Evolutionary conservation across 306 rosid species (phyloP).

Genomic region (Cicer cuneatum): DNA sequence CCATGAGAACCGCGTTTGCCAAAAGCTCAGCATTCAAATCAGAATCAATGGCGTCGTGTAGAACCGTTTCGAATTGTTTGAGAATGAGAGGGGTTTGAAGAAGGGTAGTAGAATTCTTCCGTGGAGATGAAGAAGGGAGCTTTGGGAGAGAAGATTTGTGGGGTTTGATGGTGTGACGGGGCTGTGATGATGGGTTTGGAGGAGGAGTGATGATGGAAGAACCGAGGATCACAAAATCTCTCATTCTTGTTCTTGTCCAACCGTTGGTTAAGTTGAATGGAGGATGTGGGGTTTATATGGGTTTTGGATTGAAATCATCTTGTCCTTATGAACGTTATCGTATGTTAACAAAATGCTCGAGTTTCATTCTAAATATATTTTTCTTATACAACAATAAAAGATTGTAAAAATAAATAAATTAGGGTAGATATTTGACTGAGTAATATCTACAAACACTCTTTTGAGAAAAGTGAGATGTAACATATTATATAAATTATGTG

Average conservation of each 20-base stretch:
- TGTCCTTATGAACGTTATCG: slow-evolving; percentile 1
- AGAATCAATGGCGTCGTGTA: slow-evolving; percentile 55
- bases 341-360: not conserved
- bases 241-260: slow-evolving; percentile 57
- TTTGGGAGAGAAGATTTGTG: slow-evolving; percentile 51
- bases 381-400: too few species aligned
- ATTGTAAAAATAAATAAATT: too few species aligned
- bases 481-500: too few species aligned
- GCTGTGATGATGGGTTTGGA: slow-evolving; percentile 44
- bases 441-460: too few species aligned
- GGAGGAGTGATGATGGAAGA: slow-evolving; percentile 64
- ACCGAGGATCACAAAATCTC: slow-evolving; percentile 67
- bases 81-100: slow-evolving; percentile 46
- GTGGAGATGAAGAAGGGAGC: slow-evolving; percentile 49
- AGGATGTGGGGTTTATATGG: slow-evolving; percentile 25
- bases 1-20: slow-evolving; percentile 53
- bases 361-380: too few species aligned
- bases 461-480: too few species aligned
- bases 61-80: slow-evolving; percentile 53
- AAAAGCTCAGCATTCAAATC: slow-evolving; percentile 57
- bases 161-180: slow-evolving; percentile 48
- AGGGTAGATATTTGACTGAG: too few species aligned
- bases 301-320: slow-evolving; percentile 45
- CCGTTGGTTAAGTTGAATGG: slow-evolving; percentile 39
- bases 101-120: slow-evolving; percentile 45